Evolutionary conservation across 1,284 basidiomycete genomes (phyloP).

Genomic region (Rhodotorula sp.): DNA sequence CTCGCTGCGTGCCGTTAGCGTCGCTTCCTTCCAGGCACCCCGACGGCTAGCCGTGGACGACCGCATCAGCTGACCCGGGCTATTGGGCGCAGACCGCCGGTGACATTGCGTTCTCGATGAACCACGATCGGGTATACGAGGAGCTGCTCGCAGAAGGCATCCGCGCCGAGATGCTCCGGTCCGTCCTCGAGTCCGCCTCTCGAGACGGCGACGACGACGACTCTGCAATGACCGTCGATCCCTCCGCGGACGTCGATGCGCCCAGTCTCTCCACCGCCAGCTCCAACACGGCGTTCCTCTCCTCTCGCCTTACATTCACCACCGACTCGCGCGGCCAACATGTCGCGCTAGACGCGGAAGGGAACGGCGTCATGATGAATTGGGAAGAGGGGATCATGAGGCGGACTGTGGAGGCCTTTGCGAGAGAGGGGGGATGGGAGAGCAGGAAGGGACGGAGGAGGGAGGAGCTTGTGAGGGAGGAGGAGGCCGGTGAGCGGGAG

Average conservation of each 20-base stretch:
- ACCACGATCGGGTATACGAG: constrained; percentile 69
- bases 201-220: constrained; percentile 23
- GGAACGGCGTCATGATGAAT: constrained; percentile 83
- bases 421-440: constrained; percentile 52
- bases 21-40: not conserved
- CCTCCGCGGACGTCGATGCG: constrained; percentile 40
- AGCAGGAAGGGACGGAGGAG: constrained; percentile 39
- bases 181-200: constrained; percentile 24
- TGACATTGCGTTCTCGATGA: constrained; percentile 81
- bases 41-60: no score
- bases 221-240: constrained; percentile 12
- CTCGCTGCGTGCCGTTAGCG: not conserved
- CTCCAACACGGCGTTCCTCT: constrained; percentile 72
- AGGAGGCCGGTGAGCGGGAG: constrained; percentile 36
- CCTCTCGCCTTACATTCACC: constrained; percentile 68
- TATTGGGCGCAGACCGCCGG: constrained; percentile 65
- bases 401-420: constrained; percentile 63
- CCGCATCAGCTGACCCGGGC: not conserved
- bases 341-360: constrained; percentile 64
- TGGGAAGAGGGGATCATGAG: constrained; percentile 84
- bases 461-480: not conserved
- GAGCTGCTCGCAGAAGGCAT: constrained; percentile 81
- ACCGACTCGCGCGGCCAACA: constrained; percentile 74
- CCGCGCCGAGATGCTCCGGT: constrained; percentile 57
- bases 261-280: constrained; percentile 56